Evolutionary conservation across 2,329 filamentous ascomycete species (phyloP).

Genomic region (Colletotrichum godetiae): DNA sequence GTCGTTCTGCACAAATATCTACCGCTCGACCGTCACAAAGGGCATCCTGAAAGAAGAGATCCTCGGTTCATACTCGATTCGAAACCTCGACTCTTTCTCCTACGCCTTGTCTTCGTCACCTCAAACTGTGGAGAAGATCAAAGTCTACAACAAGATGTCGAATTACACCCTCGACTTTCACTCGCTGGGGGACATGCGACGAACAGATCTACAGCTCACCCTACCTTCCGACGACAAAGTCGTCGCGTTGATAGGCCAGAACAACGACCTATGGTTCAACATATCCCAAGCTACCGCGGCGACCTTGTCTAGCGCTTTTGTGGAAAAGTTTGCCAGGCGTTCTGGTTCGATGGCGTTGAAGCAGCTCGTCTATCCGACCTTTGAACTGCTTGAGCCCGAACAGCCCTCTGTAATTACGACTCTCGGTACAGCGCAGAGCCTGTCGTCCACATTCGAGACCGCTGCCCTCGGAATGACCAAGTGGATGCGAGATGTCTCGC

Average conservation of each 20-base stretch:
- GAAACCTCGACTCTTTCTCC: too few relatives aligned
- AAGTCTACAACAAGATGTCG: background rate
- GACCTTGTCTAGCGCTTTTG: too few relatives aligned
- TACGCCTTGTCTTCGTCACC: too few relatives aligned
- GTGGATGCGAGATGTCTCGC: background rate
- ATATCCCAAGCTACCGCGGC: too few relatives aligned
- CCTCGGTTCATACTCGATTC: too few relatives aligned
- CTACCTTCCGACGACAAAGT: background rate
- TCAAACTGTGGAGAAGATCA: too few relatives aligned
- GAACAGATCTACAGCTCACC: background rate
- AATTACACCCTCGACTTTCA: background rate
- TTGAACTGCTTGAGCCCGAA: background rate
- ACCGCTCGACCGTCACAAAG: background rate
- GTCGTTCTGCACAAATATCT: constrained; percentile 2
- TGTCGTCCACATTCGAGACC: background rate
- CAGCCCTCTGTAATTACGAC: background rate
- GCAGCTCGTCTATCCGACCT: background rate
- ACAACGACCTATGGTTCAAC: background rate
- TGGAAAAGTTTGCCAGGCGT: background rate
- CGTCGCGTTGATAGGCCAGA: background rate
- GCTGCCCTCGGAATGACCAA: background rate
- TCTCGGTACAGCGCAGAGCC: background rate
- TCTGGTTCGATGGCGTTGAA: background rate
- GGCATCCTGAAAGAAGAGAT: background rate
- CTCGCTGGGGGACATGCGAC: background rate